Conservation (phyloP, 371 early-diverging fungal species). For the Actinomucor elegans region DNA sequence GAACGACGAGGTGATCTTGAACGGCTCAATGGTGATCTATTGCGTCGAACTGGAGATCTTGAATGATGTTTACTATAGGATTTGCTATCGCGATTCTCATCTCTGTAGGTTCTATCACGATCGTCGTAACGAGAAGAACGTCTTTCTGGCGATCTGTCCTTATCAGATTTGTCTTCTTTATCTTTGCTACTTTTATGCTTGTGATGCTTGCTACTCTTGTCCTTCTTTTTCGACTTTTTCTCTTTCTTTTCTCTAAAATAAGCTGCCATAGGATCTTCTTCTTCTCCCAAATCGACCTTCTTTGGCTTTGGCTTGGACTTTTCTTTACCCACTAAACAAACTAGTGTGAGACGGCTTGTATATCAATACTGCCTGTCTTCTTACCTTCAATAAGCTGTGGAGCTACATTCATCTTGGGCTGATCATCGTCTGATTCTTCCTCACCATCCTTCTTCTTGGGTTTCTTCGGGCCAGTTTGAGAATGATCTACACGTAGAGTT, state of each 20-base stretch:
- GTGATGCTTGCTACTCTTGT: slow-evolving; percentile 20
- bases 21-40: not conserved
- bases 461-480: slow-evolving; percentile 53
- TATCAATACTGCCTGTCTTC: not conserved
- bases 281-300: slow-evolving; percentile 52
- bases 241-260: slow-evolving; percentile 57
- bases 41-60: no score
- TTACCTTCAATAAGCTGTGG: slow-evolving; percentile 57
- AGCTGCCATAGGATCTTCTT: slow-evolving; percentile 83
- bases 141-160: not conserved
- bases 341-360: not conserved
- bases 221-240: slow-evolving; percentile 43
- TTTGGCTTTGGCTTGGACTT: slow-evolving; percentile 26
- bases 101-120: not conserved
- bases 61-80: no score
- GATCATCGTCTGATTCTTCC: slow-evolving; percentile 55
- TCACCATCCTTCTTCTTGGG: slow-evolving; percentile 35
- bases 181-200: slow-evolving; percentile 20
- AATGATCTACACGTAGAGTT: slow-evolving; percentile 43
- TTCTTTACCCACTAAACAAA: slow-evolving; percentile 1
- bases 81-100: not conserved
- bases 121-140: not conserved
- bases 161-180: slow-evolving; percentile 1
- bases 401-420: slow-evolving; percentile 76
- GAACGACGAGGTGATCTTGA: not conserved